Evolutionary conservation across 1,139 yeast species (phyloP).

Genomic region (Geotrichum restrictum): DNA sequence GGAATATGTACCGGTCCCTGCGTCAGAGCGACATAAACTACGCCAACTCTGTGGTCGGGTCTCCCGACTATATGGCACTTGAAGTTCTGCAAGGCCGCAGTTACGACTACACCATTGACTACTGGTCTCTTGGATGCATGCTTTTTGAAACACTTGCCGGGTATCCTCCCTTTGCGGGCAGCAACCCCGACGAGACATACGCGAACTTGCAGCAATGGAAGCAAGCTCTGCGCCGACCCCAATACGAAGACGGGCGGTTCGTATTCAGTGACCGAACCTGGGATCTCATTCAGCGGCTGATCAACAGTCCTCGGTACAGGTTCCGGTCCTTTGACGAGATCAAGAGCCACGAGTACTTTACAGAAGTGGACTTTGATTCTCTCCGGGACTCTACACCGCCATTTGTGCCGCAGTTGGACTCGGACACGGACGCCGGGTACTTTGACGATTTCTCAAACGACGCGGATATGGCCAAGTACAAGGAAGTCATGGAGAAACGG

Average conservation of each 20-base stretch:
- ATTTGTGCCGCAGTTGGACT: conserved; percentile 91
- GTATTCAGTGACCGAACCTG: conserved; percentile 97
- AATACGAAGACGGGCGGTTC: conserved; percentile 82
- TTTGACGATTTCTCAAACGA: conserved; percentile 96
- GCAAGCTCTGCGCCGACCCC: conserved; percentile 81
- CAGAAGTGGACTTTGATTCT: conserved; percentile 73
- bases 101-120: conserved; percentile 93
- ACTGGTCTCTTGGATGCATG: conserved; percentile 98
- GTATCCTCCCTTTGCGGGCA: conserved; percentile 95
- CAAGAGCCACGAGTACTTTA: conserved; percentile 71
- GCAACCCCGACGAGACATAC: conserved; percentile 90
- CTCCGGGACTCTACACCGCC: conserved; percentile 74
- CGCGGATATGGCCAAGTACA: conserved; percentile 94
- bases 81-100: conserved; percentile 92
- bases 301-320: conserved; percentile 75
- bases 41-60: conserved; percentile 94
- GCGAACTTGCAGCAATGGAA: conserved; percentile 91
- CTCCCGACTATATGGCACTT: conserved; percentile 98
- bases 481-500: conserved; percentile 89
- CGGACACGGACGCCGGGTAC: conserved; percentile 97
- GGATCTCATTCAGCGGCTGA: conserved; percentile 70
- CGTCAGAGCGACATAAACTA: conserved; percentile 64
- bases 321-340: conserved; percentile 76
- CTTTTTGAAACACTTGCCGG: conserved; percentile 89
- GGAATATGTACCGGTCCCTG: conserved; percentile 71